Evolutionary conservation across 1,284 basidiomycete species (phyloP).

Genomic region (Ustilago shanxiensis): DNA sequence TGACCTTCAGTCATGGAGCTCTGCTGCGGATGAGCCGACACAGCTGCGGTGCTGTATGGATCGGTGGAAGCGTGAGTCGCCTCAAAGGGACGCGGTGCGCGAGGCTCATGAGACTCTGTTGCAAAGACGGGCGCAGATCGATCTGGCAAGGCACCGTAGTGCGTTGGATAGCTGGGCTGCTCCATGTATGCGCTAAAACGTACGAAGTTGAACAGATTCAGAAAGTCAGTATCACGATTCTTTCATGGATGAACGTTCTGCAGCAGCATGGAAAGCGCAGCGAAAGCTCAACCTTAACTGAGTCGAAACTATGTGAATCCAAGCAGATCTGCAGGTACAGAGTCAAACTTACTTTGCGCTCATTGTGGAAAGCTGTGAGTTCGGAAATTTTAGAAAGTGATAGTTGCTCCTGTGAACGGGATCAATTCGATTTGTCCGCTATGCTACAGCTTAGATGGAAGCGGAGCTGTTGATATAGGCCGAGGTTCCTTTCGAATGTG

Average conservation of each 20-base stretch:
- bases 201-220: background rate
- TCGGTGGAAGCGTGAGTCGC: constrained; percentile 32
- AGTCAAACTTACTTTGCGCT: constrained; percentile 42
- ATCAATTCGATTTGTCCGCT: too few relatives aligned
- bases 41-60: constrained; percentile 31
- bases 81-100: constrained; percentile 48
- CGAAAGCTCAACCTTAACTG: background rate
- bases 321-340: background rate
- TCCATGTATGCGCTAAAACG: constrained; percentile 47
- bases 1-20: constrained; percentile 35
- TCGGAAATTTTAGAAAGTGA: background rate
- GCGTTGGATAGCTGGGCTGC: constrained; percentile 37
- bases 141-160: constrained; percentile 44
- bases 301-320: background rate
- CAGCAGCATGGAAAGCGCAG: background rate
- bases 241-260: background rate
- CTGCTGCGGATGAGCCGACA: constrained; percentile 33
- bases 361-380: constrained; percentile 10
- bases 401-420: too few relatives aligned
- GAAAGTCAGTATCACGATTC: constrained; percentile 4
- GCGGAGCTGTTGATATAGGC: too few relatives aligned
- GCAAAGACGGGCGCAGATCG: constrained; percentile 41
- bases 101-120: constrained; percentile 44
- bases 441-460: too few relatives aligned
- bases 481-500: background rate